Percentiles rank a stretch among this genome's conserved stretches.
Conservation (phyloP, 768 basidiomycete species). For the Lepiota venenata region DNA sequence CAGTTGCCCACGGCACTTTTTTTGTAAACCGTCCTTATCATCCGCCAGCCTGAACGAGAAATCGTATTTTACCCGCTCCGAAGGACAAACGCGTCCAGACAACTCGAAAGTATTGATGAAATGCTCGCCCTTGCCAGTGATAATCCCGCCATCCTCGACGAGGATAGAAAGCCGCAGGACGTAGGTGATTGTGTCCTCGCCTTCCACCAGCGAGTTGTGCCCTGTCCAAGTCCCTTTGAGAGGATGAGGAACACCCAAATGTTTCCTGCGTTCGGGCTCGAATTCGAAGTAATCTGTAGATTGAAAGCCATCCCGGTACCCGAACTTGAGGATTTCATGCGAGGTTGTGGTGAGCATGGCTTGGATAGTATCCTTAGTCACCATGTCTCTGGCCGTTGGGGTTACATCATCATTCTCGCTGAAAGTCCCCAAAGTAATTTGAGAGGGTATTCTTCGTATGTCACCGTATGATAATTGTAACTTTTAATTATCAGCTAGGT, state of each 20-base stretch:
- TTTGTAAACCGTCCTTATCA: constrained; percentile 24
- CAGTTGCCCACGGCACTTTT: constrained; percentile 21
- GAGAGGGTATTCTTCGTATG: constrained; percentile 25
- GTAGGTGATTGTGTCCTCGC: constrained; percentile 22
- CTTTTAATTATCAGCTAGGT: constrained; percentile 12
- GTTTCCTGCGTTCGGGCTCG: constrained; percentile 17
- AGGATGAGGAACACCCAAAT: constrained; percentile 14
- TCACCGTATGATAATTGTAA: constrained; percentile 31
- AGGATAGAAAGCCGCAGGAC: constrained; percentile 27
- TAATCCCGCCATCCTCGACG: constrained; percentile 16
- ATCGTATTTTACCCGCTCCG: constrained; percentile 16
- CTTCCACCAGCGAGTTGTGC: constrained; percentile 22
- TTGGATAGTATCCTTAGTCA: constrained; percentile 17
- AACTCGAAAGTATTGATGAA: constrained; percentile 28
- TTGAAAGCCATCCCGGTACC: constrained; percentile 28
- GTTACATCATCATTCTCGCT: constrained; percentile 16
- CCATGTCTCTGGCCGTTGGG: constrained; percentile 5
- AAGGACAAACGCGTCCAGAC: constrained; percentile 16
- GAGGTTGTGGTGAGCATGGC: constrained; percentile 8
- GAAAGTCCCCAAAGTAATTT: constrained; percentile 28
- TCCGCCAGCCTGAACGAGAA: constrained; percentile 25
- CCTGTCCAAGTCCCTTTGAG: constrained; percentile 33
- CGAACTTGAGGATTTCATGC: constrained; percentile 25
- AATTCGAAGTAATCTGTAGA: constrained; percentile 30
- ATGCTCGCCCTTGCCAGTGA: constrained; percentile 32